These are phyloP conservation scores for Penicillium sp. DNA, from an alignment of 2,329 filamentous ascomycete species.

Conservation along the genomic window DNA sequence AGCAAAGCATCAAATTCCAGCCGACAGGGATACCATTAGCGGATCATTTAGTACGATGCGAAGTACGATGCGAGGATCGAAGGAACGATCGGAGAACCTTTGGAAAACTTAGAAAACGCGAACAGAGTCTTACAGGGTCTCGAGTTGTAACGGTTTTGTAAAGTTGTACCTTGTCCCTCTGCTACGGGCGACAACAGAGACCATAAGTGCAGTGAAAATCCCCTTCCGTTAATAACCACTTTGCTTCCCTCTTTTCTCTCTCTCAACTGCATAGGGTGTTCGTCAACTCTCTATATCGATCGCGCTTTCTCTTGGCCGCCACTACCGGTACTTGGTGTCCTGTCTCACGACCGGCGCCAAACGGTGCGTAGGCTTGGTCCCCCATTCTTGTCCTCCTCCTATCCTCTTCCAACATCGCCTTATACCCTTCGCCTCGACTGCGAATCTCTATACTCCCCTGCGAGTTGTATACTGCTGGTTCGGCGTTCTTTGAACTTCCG, in stretches of 20 bases:
- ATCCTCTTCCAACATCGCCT: background rate
- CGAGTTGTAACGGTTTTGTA: background rate
- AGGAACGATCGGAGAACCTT: background rate
- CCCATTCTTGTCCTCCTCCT: conserved; percentile 22
- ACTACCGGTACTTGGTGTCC: conserved; percentile 47
- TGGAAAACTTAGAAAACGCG: background rate
- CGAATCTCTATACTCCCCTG: conserved; percentile 1
- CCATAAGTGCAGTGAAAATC: conserved; percentile 25
- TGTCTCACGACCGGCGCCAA: conserved; percentile 47
- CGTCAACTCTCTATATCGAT: conserved; percentile 35
- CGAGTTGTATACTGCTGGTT: conserved; percentile 15
- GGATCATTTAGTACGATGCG: background rate
- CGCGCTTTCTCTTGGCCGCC: conserved; percentile 42
- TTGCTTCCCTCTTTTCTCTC: conserved; percentile 16
- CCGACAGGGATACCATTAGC: background rate
- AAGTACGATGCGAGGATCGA: background rate
- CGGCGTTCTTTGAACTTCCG: conserved; percentile 24
- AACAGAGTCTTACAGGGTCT: background rate
- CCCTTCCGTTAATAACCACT: conserved; percentile 22
- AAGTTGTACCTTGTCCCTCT: conserved; percentile 1
- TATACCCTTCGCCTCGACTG: conserved; percentile 7
- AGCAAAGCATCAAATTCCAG: background rate
- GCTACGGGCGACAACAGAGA: conserved; percentile 14
- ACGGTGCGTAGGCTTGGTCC: conserved; percentile 47
- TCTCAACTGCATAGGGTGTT: conserved; percentile 21